Base-by-base conservation (phyloP, 805 yeast genomes). In the Groenewaldozyma salmanticensis region DNA sequence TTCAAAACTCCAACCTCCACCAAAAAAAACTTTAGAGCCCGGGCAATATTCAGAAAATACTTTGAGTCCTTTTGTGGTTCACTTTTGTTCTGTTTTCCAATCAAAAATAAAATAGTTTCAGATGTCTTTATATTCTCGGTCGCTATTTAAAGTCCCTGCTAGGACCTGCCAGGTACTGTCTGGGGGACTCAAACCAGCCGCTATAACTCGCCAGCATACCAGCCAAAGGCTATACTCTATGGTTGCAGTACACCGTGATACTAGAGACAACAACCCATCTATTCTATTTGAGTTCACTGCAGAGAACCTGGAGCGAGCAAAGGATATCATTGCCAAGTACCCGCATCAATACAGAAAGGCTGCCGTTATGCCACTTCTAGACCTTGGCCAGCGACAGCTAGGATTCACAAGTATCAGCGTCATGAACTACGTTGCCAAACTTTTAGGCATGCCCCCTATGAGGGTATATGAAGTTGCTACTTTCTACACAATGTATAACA, bases 401-500 rank as follows among this genome's bases (percentile, higher is more conserved):
- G 95, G 95, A 0, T 84, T 79, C 68, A 81, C 92, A 33, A 82
- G 94, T 32, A 81, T 84, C 52, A 71, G 85, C 27, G 92, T 83
- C 48, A 84, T 84, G 95, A 83, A 84, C 67, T 81, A 85, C 59
- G 94, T 84, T 38, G 95, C 94, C 40, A 76, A 79, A 61, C 54
- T 80, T 56, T 70, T 83, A 54, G 90, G 82, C 54, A 81, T 85
- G 79, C 95, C 95, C 22, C 94, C 94, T 45, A 84, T 84, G 95
- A 75, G 95, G 65, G 95, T 84, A 22, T 84, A 84, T 62, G 94
- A 84, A 61, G 95, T 84, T 49, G 95, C 95, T 24, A 81, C 94
- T 33, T 84, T 84, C 67, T 84, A 84, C 66, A 84, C 95, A 52
- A 85, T 84, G 95, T 84, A 79, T 68, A 81, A 81, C 66, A 75